Evolutionary conservation across 768 basidiomycete genomes (phyloP), one percentile per base, ranked within the genome.

Genomic region (Strobilomyces echinocephalus): DNA sequence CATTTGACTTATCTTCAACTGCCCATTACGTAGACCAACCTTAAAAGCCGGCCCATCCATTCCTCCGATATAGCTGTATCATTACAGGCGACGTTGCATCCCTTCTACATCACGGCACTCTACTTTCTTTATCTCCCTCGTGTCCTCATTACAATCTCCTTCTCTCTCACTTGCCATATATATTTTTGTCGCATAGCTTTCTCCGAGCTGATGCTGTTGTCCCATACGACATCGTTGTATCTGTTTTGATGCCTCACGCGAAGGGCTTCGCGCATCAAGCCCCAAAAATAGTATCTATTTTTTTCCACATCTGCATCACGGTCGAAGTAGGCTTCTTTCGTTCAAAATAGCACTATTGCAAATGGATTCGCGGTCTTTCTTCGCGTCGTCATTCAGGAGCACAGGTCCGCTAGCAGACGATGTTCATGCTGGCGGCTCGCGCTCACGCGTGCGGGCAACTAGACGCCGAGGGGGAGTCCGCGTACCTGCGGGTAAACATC

Each of bases 201-300:
- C 44, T 56, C 38, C 49, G 34, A 47, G 49, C 33, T 43, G 50
- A 50, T 52, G 26, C 33, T 42, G 52, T 50, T 49, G 41, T 51
- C 46, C 31, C 44, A 48, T 55, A 67, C 50, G 48, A 57, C 58
- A 60, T 34, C 33, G 56, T 43, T 63, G 62, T 64, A 62, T 65
- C 62, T 52, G 59, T 66, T 64, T 52, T 60, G 50, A 55, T 59
- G 41, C 53, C 30, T 57, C 64, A n/a, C 52, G 75, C 76, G 77
- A 77, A 77, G 76, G 76, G 77, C 76, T 77, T 77, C 76, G 76
- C 76, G 51, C 35, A 58, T 63, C 63, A 74, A 75, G 76, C 70
- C 75, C 75, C 76, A 59, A 15, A 58, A 74, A 75, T 69, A 52
- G 51, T 60, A 64, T 60, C 46, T 65, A 59, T 66, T 57, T 52